Conservation (phyloP, 1,139 yeast species). For the Entelexis sorbosivorans region DNA sequence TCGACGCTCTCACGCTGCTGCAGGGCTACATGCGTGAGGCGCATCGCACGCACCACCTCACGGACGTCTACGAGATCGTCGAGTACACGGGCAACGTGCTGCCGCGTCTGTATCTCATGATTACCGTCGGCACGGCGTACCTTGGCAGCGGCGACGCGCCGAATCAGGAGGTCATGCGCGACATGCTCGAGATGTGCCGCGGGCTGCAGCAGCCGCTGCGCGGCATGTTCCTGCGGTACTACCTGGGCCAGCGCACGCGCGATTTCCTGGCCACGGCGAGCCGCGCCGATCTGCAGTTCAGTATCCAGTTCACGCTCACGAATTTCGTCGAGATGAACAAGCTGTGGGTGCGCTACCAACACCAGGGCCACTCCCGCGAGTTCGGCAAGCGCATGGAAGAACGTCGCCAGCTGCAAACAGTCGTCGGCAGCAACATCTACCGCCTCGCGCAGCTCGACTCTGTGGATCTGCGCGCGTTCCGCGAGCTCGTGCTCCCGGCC, state of each 20-base stretch:
- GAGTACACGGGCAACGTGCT: constrained; percentile 88
- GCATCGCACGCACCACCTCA: constrained; percentile 65
- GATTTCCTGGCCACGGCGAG: constrained; percentile 45
- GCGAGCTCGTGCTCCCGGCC: constrained; percentile 57
- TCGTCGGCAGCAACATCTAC: constrained; percentile 87
- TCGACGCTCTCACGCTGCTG: constrained; percentile 68
- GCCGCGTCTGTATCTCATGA: constrained; percentile 87
- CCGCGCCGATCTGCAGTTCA: constrained; percentile 39
- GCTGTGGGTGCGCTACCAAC: constrained; percentile 91
- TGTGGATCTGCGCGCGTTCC: constrained; percentile 53
- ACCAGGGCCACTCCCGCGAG: constrained; percentile 87
- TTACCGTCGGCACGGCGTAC: constrained; percentile 85
- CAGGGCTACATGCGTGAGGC: constrained; percentile 54
- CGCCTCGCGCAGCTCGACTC: constrained; percentile 80
- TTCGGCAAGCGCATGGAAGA: constrained; percentile 64
- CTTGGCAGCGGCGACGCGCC: constrained; percentile 74
- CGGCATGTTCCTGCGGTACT: constrained; percentile 81
- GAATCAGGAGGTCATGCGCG: constrained; percentile 75
- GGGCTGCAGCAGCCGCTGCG: constrained; percentile 93
- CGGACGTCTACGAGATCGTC: constrained; percentile 85
- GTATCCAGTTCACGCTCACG: constrained; percentile 62
- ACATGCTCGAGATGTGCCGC: constrained; percentile 94
- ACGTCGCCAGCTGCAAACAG: constrained; percentile 76
- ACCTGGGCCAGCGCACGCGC: constrained; percentile 73
- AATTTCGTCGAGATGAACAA: constrained; percentile 97